Base-by-base conservation (phyloP, 2,329 filamentous ascomycete genomes). In the Chlorencoelia australis region DNA sequence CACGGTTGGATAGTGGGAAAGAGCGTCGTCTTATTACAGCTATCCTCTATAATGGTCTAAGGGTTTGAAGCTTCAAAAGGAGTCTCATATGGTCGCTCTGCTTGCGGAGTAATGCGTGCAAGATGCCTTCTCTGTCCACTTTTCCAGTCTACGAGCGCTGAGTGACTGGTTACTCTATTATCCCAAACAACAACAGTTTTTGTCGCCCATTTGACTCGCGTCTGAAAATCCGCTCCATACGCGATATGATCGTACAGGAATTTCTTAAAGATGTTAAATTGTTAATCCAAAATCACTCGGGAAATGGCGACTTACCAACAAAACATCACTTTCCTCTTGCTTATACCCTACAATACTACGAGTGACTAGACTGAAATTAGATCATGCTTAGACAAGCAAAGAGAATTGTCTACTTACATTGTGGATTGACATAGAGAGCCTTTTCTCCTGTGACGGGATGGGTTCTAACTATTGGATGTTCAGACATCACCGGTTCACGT, bases 101-200 rank as follows among this genome's bases (percentile, higher is more conserved):
- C 85, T 62, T 89, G 82, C 0, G 85, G 84, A 4, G 84, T 89
- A 52, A 93, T 80, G 28, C 86, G 71, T 4, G 84, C 85, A 43
- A 93, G 60, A 61, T 93, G 85, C 33, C 86, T 70, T 40, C 86
- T 67, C 58, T 84, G 75, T 3, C 84, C 84, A 55, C 75, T 75
- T 48, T 81, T 74, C 85, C 85, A 94, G 57, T 93, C 85, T 3
- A 89, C 65, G 25, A 89, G 63, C 2, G 85, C 85, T 5, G 81
- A 81, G 58, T 94, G 85, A 48, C 76, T 71, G 7, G 82, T 87
- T 0, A 88, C 74, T 20, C 84, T 69, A 63, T 89, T 91, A 54
- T 91, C 85, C 84, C 84, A 93, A 1, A 89, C 76, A 2, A 91
- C 82, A 1, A 93, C 84, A 0, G 82, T 89, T n/a, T 75, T 72